Conservation (phyloP, 208 protist species). For the Trichomonas gallinae region DNA sequence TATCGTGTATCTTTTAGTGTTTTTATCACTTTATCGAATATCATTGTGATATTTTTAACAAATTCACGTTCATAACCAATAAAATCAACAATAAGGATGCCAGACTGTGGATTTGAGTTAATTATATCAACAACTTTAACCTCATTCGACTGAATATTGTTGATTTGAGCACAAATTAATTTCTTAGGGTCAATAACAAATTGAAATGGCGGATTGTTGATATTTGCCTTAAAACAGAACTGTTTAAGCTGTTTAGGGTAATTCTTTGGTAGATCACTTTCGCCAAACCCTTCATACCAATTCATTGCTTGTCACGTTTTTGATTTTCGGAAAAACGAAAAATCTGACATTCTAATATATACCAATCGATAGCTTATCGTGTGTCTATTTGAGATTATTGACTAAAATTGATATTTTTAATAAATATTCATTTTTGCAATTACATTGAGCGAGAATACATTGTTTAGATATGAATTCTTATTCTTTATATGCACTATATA, state of each 20-base stretch:
- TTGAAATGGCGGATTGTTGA: neutral
- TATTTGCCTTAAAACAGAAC: neutral
- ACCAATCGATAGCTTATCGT: no score
- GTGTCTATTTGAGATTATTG: no score
- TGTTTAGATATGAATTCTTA: no score
- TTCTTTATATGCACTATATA: no score
- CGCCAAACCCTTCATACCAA: neutral
- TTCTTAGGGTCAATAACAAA: neutral
- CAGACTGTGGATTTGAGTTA: neutral
- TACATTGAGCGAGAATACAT: no score
- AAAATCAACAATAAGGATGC: neutral
- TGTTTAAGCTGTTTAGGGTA: neutral
- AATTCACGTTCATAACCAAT: neutral
- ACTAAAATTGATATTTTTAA: no score
- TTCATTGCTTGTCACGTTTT: neutral
- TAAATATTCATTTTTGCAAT: no score
- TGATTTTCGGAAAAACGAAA: no score
- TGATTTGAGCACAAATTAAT: neutral
- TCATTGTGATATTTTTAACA: neutral
- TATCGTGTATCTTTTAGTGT: neutral
- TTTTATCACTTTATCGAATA: neutral
- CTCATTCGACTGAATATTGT: neutral
- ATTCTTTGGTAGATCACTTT: neutral
- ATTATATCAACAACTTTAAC: neutral
- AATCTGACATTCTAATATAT: no score